These are phyloP conservation scores for Agaricus subrufescens DNA, from an alignment of 768 basidiomycete species.

Conservation along the genomic window DNA sequence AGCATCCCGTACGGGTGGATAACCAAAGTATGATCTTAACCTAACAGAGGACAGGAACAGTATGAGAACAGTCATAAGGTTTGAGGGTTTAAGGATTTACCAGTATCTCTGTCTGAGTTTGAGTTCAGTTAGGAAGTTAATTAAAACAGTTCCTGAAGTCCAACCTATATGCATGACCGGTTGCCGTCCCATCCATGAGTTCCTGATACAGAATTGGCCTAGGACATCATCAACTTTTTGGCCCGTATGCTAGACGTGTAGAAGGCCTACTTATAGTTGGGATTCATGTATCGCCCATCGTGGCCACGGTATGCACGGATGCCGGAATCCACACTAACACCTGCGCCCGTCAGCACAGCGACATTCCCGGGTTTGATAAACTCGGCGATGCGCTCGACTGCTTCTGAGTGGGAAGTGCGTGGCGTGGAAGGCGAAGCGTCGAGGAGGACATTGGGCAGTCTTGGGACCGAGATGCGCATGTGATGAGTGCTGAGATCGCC, in stretches of 20 bases:
- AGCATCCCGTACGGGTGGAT: slow-evolving; percentile 78
- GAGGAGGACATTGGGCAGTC: slow-evolving; percentile 59
- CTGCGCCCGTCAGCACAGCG: slow-evolving; percentile 81
- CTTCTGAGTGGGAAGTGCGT: slow-evolving; percentile 41
- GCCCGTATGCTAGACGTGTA: background rate
- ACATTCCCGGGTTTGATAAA: slow-evolving; percentile 73
- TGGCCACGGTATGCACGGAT: slow-evolving; percentile 90
- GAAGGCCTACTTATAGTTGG: slow-evolving; percentile 71
- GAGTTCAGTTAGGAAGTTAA: background rate
- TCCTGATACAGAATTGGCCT: slow-evolving; percentile 82
- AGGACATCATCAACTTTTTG: background rate
- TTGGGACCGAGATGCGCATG: slow-evolving; percentile 80
- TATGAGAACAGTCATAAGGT: slow-evolving; percentile 11
- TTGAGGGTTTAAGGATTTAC: slow-evolving; percentile 17
- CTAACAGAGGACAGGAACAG: slow-evolving; percentile 17
- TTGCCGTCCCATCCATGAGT: slow-evolving; percentile 64
- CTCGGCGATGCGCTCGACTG: slow-evolving; percentile 52
- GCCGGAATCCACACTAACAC: slow-evolving; percentile 93
- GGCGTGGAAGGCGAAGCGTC: slow-evolving; percentile 37
- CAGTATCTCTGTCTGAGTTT: slow-evolving; percentile 78
- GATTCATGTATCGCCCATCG: slow-evolving; percentile 86
- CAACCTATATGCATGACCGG: slow-evolving; percentile 69
- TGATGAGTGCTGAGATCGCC: slow-evolving; percentile 13
- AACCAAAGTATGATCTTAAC: slow-evolving; percentile 81
- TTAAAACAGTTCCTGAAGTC: slow-evolving; percentile 11